Evolutionary conservation across 768 basidiomycete genomes (phyloP), one percentile per base, ranked within the genome.

Genomic region (Cyclocybe cylindracea): DNA sequence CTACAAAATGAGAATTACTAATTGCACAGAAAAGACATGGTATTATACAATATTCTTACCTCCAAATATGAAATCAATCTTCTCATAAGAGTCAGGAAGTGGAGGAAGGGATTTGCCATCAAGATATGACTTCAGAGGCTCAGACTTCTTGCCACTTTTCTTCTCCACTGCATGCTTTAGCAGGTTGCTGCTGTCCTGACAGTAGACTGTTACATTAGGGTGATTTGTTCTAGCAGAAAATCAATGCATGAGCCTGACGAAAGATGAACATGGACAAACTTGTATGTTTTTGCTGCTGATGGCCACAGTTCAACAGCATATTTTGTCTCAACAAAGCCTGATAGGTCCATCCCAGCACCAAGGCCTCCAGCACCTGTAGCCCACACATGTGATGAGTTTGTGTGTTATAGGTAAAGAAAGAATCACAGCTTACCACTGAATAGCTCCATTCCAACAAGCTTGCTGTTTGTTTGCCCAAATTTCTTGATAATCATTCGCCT

Each of bases 11-110:
- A 40, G 13, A 4, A 5, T 39, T 5, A 39, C n/a, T 29, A 38
- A 46, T 34, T 43, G 31, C 16, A 48, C 10, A 48, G 32, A 10
- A 44, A 13, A 48, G 11, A 24, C 24, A 24, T 3, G 24, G 4
- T 14, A 37, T 41, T 13, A 38, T 45, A 7, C 45, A 53, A 1
- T 1, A 31, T 36, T 57, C 78, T 42, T 68, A 85, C 87, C 86
- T 52, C 89, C 87, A 65, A 78, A 87, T n/a, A 91, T 80, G 48
- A 91, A 79, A 56, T 88, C 86, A 2, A 88, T 78, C 10, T 83
- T 77, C 4, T 79, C 79, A 4, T 77, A 79, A 36, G 73, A 78
- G 51, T 71, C 70, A 6, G 88, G 89, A 75, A 91, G 76, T 0
- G 66, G 61, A 67, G 70, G 59, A 60, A 73, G 64, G 34, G 62